Percentiles rank a stretch among this genome's conserved stretches.
These are phyloP conservation scores for Penicillium waksmanii DNA, from an alignment of 495 filamentous ascomycete species.

Conservation along the genomic window DNA sequence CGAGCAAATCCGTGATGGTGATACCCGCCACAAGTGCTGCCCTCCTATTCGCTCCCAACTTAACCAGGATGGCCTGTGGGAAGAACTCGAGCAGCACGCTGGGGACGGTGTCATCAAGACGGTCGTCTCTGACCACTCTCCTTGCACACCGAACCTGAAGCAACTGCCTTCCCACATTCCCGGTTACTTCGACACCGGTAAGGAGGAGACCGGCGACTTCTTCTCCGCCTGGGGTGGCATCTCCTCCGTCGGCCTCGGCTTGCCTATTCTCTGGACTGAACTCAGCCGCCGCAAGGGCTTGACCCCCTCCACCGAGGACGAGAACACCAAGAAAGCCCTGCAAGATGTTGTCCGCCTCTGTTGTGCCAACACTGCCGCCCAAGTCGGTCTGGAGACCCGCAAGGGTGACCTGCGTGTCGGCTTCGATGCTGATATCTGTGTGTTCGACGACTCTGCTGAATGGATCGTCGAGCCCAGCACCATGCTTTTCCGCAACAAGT, in stretches of 20 bases:
- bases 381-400: conserved; percentile 80
- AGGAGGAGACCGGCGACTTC: conserved; percentile 69
- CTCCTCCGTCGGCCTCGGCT: conserved; percentile 87
- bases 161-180: conserved; percentile 72
- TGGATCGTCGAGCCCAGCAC: conserved; percentile 69
- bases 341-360: conserved; percentile 84
- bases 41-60: conserved; percentile 83
- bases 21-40: conserved; percentile 97
- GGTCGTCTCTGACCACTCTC: conserved; percentile 95
- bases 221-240: conserved; percentile 97
- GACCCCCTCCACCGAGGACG: conserved; percentile 42
- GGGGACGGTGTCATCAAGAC: conserved; percentile 84
- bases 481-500: conserved; percentile 96
- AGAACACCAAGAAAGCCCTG: conserved; percentile 51
- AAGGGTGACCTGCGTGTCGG: conserved; percentile 86
- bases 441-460: conserved; percentile 83
- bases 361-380: conserved; percentile 82
- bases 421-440: conserved; percentile 88
- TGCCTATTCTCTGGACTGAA: conserved; percentile 89
- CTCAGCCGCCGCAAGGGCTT: conserved; percentile 59
- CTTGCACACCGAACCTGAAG: conserved; percentile 94
- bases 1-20: conserved; percentile 83
- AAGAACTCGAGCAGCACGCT: conserved; percentile 65
- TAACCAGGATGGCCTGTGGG: conserved; percentile 91
- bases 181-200: conserved; percentile 34